Base-by-base conservation (phyloP, 2,329 filamentous ascomycete species). In the Fusarium stilboides region DNA sequence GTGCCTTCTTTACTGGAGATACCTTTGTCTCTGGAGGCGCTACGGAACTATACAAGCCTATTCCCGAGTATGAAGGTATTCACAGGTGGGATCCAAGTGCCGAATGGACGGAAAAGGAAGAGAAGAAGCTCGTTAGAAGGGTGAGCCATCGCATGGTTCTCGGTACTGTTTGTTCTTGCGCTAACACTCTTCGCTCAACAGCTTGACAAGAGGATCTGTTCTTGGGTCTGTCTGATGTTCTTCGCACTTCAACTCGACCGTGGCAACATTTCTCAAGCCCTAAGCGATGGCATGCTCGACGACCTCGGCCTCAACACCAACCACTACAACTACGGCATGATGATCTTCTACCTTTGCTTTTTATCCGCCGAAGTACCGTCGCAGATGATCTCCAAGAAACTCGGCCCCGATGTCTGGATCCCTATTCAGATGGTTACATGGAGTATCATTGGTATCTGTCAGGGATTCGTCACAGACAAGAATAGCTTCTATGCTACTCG, bases 341-440 rank as follows among this genome's bases (percentile, higher is more conserved):
- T 76, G 6, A 71, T 79, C 8, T 79, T 78, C 55, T 69, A 68
- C 26, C 57, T 78, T 2, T 70, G 69, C 7, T 80, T 78, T 43
- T 65, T 79, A 3, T 68, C 65, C 15, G 76, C 76, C 3, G 78
- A 80, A 49, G 79, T 91, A 1, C 89, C 89, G 0, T 89, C 87
- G 0, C 88, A 91, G 71, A 80, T 91, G 31, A 79, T 90, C 24
- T 82, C 80, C 55, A 87, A 90, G 74, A 87, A 82, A 81, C 76
- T 87, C 49, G 88, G 85, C 0, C 86, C 86, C 0, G 87, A 89
- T 63, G 81, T 85, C 12, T 89, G 86, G 86, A 89, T 90, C 42
- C 88, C 87, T 0, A 77, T 85, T 40, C 86, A 88, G 70, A 88
- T 90, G 80, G 53, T 67, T 17, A 86, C 57, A 4, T 81, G 79